Conservation (phyloP, 2,329 filamentous ascomycete genomes). For the Curvularia hawaiiensis region DNA sequence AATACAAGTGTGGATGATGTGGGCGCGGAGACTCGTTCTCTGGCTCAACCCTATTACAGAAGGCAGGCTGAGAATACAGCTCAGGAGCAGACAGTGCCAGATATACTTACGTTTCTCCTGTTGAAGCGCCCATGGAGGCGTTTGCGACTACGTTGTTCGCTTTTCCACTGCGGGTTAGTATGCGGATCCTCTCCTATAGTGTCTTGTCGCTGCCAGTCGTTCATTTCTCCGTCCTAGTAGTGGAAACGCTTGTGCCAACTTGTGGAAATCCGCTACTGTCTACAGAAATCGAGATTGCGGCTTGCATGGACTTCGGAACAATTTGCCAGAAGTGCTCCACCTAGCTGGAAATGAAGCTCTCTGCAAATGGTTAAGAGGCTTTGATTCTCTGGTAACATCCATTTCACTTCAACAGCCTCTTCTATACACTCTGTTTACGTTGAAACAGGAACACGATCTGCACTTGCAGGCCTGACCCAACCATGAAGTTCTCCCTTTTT, state of each 20-base stretch:
- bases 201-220: not conserved
- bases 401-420: not conserved
- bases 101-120: not conserved
- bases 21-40: not conserved
- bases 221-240: constrained; percentile 1
- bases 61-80: not conserved
- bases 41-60: not conserved
- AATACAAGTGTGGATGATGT: not conserved
- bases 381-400: not conserved
- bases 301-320: not conserved
- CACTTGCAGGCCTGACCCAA: not conserved
- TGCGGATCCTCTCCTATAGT: not conserved
- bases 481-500: constrained; percentile 17
- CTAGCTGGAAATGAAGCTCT: not conserved
- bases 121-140: not conserved
- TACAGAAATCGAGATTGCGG: not conserved
- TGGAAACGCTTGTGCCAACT: constrained; percentile 6
- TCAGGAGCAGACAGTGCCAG: not conserved
- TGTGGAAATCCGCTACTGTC: not conserved
- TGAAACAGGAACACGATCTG: not conserved
- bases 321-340: not conserved
- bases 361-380: not conserved
- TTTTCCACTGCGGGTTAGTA: constrained; percentile 4
- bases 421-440: not conserved
- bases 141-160: not conserved